Conservation (phyloP, 805 yeast species). For the Candida maesae region DNA sequence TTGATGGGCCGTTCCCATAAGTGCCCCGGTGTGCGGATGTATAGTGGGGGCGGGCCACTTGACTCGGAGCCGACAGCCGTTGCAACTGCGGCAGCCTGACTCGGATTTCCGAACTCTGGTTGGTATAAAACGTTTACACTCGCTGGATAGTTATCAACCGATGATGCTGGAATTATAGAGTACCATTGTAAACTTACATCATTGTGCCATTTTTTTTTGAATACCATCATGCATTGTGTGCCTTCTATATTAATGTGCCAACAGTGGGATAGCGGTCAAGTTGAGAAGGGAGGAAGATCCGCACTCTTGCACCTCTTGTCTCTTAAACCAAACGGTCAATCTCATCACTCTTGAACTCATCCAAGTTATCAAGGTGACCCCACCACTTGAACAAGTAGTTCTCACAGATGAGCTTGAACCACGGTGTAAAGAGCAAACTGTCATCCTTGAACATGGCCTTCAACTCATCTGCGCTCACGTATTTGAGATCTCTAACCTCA, state of each 20-base stretch:
- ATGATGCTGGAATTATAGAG: no score
- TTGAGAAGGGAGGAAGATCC: no score
- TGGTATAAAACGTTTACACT: no score
- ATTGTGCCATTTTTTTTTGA: no score
- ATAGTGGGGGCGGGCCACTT: constrained; percentile 10
- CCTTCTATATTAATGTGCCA: no score
- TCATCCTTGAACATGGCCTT: constrained; percentile 71
- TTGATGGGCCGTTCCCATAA: neutral
- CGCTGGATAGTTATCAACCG: no score
- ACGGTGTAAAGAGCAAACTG: constrained; percentile 82
- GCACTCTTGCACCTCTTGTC: neutral
- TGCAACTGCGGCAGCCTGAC: no score
- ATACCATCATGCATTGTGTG: no score
- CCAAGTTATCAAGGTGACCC: constrained; percentile 63
- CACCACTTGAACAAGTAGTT: constrained; percentile 93
- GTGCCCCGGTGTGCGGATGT: constrained; percentile 9
- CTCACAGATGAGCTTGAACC: constrained; percentile 96
- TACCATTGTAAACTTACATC: no score
- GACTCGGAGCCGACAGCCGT: constrained; percentile 3
- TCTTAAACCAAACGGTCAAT: constrained; percentile 26
- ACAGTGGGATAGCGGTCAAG: no score
- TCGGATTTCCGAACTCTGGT: no score
- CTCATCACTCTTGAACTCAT: constrained; percentile 40
- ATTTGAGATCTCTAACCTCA: constrained; percentile 79
- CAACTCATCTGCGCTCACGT: constrained; percentile 66